These are phyloP conservation scores for Penicillium verhagenii DNA, from an alignment of 495 filamentous ascomycete genomes.

Conservation along the genomic window DNA sequence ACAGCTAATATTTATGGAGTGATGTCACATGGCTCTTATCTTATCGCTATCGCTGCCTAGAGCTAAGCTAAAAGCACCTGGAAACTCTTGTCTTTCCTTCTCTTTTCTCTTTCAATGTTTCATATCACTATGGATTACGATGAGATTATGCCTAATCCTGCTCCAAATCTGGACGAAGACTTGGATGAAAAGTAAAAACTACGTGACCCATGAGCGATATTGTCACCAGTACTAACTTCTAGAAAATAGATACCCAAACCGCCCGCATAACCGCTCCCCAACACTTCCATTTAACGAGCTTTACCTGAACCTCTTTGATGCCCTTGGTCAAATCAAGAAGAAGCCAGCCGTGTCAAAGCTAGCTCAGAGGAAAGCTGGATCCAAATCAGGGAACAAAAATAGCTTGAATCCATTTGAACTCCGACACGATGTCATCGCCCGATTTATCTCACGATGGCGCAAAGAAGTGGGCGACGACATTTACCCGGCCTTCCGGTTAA, in stretches of 20 bases:
- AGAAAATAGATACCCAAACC: slow-evolving; percentile 68
- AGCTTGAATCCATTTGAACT: slow-evolving; percentile 74
- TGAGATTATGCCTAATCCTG: slow-evolving; percentile 30
- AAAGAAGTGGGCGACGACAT: slow-evolving; percentile 86
- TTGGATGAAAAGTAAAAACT: slow-evolving; percentile 61
- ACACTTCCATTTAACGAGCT: slow-evolving; percentile 85
- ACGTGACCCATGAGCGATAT: background rate
- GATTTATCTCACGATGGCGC: slow-evolving; percentile 87
- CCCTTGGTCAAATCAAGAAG: slow-evolving; percentile 80
- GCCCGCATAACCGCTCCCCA: slow-evolving; percentile 73
- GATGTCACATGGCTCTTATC: slow-evolving; percentile 20
- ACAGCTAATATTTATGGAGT: background rate
- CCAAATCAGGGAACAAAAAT: slow-evolving; percentile 53
- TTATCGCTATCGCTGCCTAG: slow-evolving; percentile 26
- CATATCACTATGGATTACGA: slow-evolving; percentile 46
- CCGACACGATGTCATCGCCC: slow-evolving; percentile 80
- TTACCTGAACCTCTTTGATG: slow-evolving; percentile 77
- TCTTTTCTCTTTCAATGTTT: slow-evolving; percentile 5
- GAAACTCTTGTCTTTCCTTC: slow-evolving; percentile 22
- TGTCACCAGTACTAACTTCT: slow-evolving; percentile 28
- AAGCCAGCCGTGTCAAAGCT: slow-evolving; percentile 55
- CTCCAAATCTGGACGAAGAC: slow-evolving; percentile 43
- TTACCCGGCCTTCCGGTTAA: slow-evolving; percentile 88
- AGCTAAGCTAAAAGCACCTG: slow-evolving; percentile 28
- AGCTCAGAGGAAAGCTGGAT: slow-evolving; percentile 40